A percentile compares a stretch with the other conserved stretches of the same genome.
Conservation (phyloP, 2,329 filamentous ascomycete species). For the Colletotrichum phormii region DNA sequence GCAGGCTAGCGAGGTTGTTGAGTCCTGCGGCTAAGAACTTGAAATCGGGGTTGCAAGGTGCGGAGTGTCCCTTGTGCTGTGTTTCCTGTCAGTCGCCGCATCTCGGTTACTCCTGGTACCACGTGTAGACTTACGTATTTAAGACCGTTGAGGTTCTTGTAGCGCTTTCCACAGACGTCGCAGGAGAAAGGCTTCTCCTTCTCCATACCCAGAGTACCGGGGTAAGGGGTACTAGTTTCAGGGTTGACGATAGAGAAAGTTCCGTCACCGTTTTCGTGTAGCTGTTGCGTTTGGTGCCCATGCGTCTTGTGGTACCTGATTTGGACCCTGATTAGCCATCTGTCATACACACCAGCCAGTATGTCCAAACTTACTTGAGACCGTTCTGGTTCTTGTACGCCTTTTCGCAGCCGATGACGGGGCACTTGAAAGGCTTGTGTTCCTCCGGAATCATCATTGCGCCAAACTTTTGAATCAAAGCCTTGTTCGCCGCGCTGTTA, state of each 20-base stretch:
- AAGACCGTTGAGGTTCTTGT: slow-evolving; percentile 98
- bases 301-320: slow-evolving; percentile 79
- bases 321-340: slow-evolving; percentile 29
- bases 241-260: slow-evolving; percentile 99
- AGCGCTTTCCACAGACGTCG: slow-evolving; percentile 96
- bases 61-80: slow-evolving; percentile 83
- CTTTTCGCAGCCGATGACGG: slow-evolving; percentile 98
- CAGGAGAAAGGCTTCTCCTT: slow-evolving; percentile 99
- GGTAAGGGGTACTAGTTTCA: slow-evolving; percentile 92
- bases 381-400: slow-evolving; percentile 99
- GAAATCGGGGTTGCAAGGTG: slow-evolving; percentile 88
- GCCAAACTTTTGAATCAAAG: slow-evolving; percentile 67
- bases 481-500: slow-evolving; percentile 78
- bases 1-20: slow-evolving; percentile 47
- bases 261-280: slow-evolving; percentile 96
- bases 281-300: slow-evolving; percentile 94
- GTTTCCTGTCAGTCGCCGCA: slow-evolving; percentile 7
- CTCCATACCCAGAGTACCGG: slow-evolving; percentile 98
- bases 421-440: slow-evolving; percentile 97
- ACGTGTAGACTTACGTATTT: slow-evolving; percentile 78
- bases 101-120: neutral
- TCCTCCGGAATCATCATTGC: slow-evolving; percentile 83
- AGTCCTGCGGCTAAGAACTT: slow-evolving; percentile 60
- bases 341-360: neutral
- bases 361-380: slow-evolving; percentile 77